Percentiles rank a stretch among this genome's conserved stretches.
Conservation (phyloP, 202 grass and related monocot genomes). For the Panicum hallii region DNA sequence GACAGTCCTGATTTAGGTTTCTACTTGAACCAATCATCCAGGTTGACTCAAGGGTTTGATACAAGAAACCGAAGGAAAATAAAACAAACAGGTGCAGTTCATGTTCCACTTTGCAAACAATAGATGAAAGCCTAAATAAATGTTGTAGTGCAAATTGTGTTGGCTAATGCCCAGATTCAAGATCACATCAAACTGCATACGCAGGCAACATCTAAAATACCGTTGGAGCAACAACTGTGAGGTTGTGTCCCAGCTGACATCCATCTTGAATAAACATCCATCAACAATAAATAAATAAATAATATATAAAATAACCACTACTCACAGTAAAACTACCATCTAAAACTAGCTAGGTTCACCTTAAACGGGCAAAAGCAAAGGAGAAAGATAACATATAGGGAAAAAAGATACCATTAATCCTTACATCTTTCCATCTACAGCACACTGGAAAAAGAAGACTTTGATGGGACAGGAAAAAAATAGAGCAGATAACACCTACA, state of each 20-base stretch:
- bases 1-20: too few relatives aligned
- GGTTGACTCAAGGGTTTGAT: background rate
- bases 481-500: background rate
- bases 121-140: background rate
- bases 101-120: background rate
- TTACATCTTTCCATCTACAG: constrained; percentile 12
- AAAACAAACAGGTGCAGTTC: background rate
- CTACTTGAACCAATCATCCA: background rate
- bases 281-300: background rate
- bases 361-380: constrained; percentile 6
- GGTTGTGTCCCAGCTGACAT: background rate
- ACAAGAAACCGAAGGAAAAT: background rate
- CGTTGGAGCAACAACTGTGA: background rate
- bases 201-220: background rate
- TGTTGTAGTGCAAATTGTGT: background rate
- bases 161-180: background rate
- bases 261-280: background rate
- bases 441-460: constrained; percentile 8
- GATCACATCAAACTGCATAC: background rate
- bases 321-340: background rate
- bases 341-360: background rate
- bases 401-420: background rate
- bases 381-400: background rate
- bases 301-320: background rate
- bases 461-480: background rate